Evolutionary conservation across 2,329 filamentous ascomycete genomes (phyloP), one percentile per base, ranked within the genome.

Genomic region (Septoria petroselini): DNA sequence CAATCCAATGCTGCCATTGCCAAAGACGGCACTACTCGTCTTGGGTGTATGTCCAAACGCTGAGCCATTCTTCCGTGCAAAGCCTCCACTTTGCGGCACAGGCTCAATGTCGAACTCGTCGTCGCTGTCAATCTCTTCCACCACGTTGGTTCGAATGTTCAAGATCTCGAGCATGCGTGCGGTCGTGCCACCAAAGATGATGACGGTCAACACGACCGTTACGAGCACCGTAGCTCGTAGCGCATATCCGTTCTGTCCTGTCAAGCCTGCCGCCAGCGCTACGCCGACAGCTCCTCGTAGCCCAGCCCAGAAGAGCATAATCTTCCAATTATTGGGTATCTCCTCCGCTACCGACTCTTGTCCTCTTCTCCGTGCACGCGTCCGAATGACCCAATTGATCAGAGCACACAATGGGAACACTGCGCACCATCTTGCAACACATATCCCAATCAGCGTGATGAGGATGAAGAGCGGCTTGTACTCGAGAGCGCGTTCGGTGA

Each of bases 301-400:
- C 19, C 93, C 93, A 12, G 93, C 93, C 93, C 93, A 98, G 73
- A 95, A 98, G n/a, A 98, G 81, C 93, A 98, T 97, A n/a, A 87
- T 90, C 70, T 97, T 93, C 70, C 97, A 95, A 61, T 88, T 89
- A 66, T 90, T 94, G 0, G 93, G 93, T 29, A 98, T 74, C 69
- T 97, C 93, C 58, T 97, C 91, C 12, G 82, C 81, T 4, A 85
- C 81, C 37, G 33, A 53, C 50, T 95, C 86, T 49, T 76, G 78
- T 18, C 90, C 90, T 46, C 84, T 80, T 41, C 88, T 82, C 41
- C 82, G 80, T 12, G 91, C 88, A 39, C 90, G 82, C 67, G 95
- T 95, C 50, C 87, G 82, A 60, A 94, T 89, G 64, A 96, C 86
- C 79, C 86, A 91, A 70, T 98, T 98, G 69, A 98, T 95, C 12